Evolutionary conservation across 495 filamentous ascomycete genomes (phyloP), one percentile per base, ranked within the genome.

Genomic region (Rostrohypoxylon terebratum): DNA sequence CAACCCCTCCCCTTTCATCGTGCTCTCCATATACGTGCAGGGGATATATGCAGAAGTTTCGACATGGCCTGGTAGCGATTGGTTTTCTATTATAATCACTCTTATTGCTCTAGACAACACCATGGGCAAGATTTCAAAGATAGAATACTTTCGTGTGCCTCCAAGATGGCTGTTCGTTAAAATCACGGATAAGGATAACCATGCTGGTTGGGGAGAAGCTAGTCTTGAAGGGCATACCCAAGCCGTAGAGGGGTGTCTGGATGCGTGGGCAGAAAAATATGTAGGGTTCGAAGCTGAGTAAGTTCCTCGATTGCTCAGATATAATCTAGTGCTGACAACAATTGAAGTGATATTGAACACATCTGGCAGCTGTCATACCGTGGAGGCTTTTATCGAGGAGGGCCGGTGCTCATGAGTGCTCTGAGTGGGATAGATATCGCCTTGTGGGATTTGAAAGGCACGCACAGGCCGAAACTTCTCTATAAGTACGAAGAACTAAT

Each of bases 91-190:
- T 38, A 54, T 28, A 28, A 28, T 28, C 28, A 28, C 28, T 28
- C 28, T 28, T 28, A 4, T 1, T 28, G 6, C 28, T n/a, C 36
- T 45, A 9, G 11, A 31, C 34, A 23, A n/a, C 47, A 72, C 65
- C 31, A 93, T 92, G 91, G 84, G 83, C 6, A 91, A 88, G 77
- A 93, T 93, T 71, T 83, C 84, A 60, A 84, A 78, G 47, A 90
- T 93, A 51, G 91, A 93, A 74, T 92, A 93, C 77, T 93, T 93
- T 77, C 87, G 91, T 20, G 87, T 93, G 38, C 85, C 89, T 1
- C 91, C 91, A 25, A 83, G 91, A 40, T 94, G 92, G 92, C 85
- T 94, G 9, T 94, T 94, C 68, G 92, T 94, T 71, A 93, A 93
- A 73, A 84, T 94, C 65, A 86, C 84, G 18, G 90, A 92, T 76